Evolutionary conservation across 306 rosid genomes (phyloP).

Genomic region (Trichosanthes cucumerina): DNA sequence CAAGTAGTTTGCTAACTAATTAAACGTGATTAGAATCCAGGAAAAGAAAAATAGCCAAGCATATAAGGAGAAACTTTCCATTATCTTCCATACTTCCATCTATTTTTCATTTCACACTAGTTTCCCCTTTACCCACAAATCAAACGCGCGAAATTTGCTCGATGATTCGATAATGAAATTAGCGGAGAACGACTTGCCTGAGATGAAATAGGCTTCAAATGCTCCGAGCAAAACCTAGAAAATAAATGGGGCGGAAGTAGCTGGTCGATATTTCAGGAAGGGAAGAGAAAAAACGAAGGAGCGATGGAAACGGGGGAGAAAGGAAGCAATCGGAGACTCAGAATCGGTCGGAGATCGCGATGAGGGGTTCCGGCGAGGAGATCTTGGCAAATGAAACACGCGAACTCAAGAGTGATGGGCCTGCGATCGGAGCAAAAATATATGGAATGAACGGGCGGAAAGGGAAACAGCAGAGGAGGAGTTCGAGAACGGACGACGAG

Average conservation of each 20-base stretch:
- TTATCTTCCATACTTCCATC: not conserved
- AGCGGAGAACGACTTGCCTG: not conserved
- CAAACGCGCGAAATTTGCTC: not conserved
- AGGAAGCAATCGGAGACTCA: not conserved
- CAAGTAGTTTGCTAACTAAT: not conserved
- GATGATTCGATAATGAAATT: not conserved
- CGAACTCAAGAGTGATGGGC: constrained; percentile 15
- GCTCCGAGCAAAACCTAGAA: constrained; percentile 6
- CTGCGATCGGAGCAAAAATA: constrained; percentile 31
- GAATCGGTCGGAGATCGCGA: constrained; percentile 17
- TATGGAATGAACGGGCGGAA: not conserved
- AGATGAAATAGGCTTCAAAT: not conserved
- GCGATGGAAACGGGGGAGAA: not conserved
- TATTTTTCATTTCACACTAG: not conserved
- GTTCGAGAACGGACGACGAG: constrained; percentile 15
- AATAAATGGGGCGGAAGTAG: not conserved
- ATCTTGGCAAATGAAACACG: constrained; percentile 23
- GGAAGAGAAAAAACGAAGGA: not conserved
- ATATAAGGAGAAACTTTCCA: not conserved
- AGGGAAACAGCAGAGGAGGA: constrained; percentile 9
- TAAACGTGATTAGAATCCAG: not conserved
- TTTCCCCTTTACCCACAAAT: not conserved
- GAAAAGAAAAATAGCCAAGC: not conserved
- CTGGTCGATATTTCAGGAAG: not conserved
- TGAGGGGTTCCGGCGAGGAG: constrained; percentile 20